Evolutionary conservation across 192 early-diverging fungal genomes (phyloP), one percentile per base, ranked within the genome.

Genomic region (Mortierella alpina): DNA sequence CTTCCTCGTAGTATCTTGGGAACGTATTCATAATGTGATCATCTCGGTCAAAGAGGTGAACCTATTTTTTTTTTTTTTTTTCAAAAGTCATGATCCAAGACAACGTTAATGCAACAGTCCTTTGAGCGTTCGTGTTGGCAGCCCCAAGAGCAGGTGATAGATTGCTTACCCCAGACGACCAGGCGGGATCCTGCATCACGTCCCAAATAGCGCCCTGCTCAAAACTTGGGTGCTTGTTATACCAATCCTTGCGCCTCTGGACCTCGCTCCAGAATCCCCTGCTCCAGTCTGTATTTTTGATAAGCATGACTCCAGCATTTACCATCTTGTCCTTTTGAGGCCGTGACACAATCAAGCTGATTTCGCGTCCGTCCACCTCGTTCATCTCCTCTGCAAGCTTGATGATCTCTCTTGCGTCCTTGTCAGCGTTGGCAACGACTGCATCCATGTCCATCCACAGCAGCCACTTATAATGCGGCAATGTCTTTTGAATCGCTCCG

Each of bases 381-480:
- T 77, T 62, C 13, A 83, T 62, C 31, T 86, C 66, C 7, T 86
- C 77, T 7, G 88, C 71, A 1, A 79, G 20, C 1, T 61, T 58
- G 15, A 80, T 80, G 64, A 80, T 80, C 0, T 63, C 77, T 40
- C 70, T 18, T 46, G 51, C 55, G 60, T 80, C 77, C 60, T 72
- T 56, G 8, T 68, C 69, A 31, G 62, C 6, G 46, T 90, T 82
- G 46, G 84, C 81, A 31, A 90, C 69, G 0, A 90, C 85, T 5
- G 89, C 87, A 69, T 90, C 89, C 87, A 90, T 90, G 59, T 90
- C 89, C 73, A 90, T 72, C 89, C 89, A 90, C 20, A 90, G 84
- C 13, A 90, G 14, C 89, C 89, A 90, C 15, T 90, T 86, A 63
- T 90, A 90, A 45, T 88, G 84, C 0, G 89, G 89, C 2, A 90